Percentiles rank a stretch among this genome's conserved stretches.
These are phyloP conservation scores for Penicillium lagena DNA, from an alignment of 495 filamentous ascomycete species.

Conservation along the genomic window DNA sequence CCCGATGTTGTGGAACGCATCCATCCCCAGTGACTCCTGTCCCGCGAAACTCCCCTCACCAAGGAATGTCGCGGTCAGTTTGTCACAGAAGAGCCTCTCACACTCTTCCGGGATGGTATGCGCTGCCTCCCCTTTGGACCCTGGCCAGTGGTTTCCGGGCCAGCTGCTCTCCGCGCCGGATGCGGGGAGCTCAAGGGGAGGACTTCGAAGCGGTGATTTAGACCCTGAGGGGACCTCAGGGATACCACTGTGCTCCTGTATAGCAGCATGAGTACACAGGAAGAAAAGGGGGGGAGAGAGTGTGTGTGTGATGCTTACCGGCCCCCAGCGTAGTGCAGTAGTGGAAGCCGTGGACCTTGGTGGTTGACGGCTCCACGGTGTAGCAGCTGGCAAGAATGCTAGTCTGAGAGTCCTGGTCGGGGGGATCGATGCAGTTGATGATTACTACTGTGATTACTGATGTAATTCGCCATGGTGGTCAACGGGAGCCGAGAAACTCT, in stretches of 20 bases:
- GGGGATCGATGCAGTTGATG: slow-evolving; percentile 51
- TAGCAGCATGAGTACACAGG: slow-evolving; percentile 1
- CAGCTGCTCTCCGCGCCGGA: slow-evolving; percentile 53
- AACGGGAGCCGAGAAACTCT: not conserved
- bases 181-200: slow-evolving; percentile 68
- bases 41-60: slow-evolving; percentile 73
- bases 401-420: slow-evolving; percentile 42
- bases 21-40: slow-evolving; percentile 73
- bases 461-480: slow-evolving; percentile 48
- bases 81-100: slow-evolving; percentile 99
- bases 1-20: slow-evolving; percentile 43
- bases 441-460: slow-evolving; percentile 63
- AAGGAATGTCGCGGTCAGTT: slow-evolving; percentile 84
- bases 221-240: slow-evolving; percentile 88
- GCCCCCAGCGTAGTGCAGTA: slow-evolving; percentile 86
- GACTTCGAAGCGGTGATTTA: slow-evolving; percentile 71
- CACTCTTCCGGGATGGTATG: slow-evolving; percentile 96
- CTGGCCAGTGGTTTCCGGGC: slow-evolving; percentile 28
- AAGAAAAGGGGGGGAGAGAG: not conserved
- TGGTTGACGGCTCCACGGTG: slow-evolving; percentile 47
- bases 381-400: slow-evolving; percentile 86
- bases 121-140: slow-evolving; percentile 80
- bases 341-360: slow-evolving; percentile 73
- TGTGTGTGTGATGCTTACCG: slow-evolving; percentile 42
- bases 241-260: slow-evolving; percentile 87